Conservation (phyloP, 1,284 basidiomycete species). For the Rhodotorula sp. region DNA sequence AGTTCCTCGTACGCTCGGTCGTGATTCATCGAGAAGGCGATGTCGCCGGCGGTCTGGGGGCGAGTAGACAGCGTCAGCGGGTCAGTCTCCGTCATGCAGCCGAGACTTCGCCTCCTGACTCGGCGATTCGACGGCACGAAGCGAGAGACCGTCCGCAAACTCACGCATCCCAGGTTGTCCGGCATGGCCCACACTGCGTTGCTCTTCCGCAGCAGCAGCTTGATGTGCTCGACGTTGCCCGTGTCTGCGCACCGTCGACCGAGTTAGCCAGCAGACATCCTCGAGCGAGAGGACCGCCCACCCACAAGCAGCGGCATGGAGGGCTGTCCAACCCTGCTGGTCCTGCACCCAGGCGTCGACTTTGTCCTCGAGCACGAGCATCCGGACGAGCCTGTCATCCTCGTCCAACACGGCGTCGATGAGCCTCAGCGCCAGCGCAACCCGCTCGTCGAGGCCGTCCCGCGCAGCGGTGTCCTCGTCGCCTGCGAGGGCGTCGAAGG, state of each 20-base stretch:
- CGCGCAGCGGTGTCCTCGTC: not conserved
- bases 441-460: conserved; percentile 10
- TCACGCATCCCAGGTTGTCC: conserved; percentile 41
- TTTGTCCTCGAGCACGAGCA: conserved; percentile 47
- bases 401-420: conserved; percentile 24
- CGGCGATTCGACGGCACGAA: not conserved
- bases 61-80: not conserved
- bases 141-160: not conserved
- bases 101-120: too few relatives aligned
- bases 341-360: conserved; percentile 92
- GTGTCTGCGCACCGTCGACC: conserved; percentile 12
- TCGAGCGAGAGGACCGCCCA: not conserved
- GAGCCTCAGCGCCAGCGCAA: conserved; percentile 23
- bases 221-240: conserved; percentile 54
- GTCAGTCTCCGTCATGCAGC: not conserved
- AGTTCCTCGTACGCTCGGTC: conserved; percentile 68
- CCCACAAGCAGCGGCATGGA: conserved; percentile 76
- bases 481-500: not conserved
- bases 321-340: conserved; percentile 72
- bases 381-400: conserved; percentile 1
- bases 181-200: conserved; percentile 79
- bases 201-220: conserved; percentile 70
- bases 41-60: conserved; percentile 74
- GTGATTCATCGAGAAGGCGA: conserved; percentile 81
- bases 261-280: not conserved